Conservation (phyloP, 2,329 filamentous ascomycete species). For the Arthrobotrys megalospora region DNA sequence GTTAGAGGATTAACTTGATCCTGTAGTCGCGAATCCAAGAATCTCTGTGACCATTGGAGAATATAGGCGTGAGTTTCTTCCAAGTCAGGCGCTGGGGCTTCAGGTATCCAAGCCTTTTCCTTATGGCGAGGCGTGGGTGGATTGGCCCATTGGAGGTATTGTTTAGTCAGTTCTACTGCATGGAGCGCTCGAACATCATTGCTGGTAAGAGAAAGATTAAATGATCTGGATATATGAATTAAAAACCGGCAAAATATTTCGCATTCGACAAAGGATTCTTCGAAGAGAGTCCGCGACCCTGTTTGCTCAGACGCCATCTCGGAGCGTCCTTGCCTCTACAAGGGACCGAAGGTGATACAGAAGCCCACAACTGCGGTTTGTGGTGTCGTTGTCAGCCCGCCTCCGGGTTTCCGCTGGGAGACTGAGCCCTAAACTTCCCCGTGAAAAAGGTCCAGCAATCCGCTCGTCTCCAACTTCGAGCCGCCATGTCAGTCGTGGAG, state of each 20-base stretch:
- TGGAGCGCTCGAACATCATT: not conserved
- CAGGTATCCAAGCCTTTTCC: not conserved
- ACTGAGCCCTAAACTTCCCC: too few species aligned
- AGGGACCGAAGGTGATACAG: too few species aligned
- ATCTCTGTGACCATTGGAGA: slow-evolving; percentile 4
- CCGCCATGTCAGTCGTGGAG: too few species aligned
- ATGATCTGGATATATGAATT: slow-evolving; percentile 15
- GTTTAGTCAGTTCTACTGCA: not conserved
- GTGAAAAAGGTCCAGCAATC: too few species aligned
- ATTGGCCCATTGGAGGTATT: slow-evolving; percentile 34
- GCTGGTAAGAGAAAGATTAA: not conserved
- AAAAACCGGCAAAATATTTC: slow-evolving; percentile 36
- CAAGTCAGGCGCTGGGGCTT: slow-evolving; percentile 9
- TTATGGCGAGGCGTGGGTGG: not conserved
- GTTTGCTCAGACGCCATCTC: slow-evolving; percentile 2
- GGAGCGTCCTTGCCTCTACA: not conserved
- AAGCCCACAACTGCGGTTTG: too few species aligned
- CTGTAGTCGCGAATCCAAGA: not conserved
- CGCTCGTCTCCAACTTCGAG: too few species aligned
- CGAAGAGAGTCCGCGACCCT: not conserved
- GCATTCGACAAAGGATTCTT: slow-evolving; percentile 7
- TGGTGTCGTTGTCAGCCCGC: too few species aligned
- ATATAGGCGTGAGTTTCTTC: slow-evolving; percentile 22
- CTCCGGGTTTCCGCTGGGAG: too few species aligned
- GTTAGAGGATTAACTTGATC: not conserved